Evolutionary conservation across 805 yeast species (phyloP).

Genomic region (Nakazawaea ernobii): DNA sequence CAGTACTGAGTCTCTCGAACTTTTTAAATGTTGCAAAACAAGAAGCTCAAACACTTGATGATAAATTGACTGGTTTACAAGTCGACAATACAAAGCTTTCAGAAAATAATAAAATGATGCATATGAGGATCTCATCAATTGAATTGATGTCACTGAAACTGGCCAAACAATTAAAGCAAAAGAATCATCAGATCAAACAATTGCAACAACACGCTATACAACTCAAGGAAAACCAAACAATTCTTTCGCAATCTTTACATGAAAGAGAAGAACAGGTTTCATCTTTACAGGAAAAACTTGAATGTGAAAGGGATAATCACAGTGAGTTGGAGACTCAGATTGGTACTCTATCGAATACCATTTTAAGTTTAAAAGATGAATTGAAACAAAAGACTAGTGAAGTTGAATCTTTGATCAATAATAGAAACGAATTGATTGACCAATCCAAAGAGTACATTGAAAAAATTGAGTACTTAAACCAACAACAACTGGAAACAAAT

Average conservation of each 20-base stretch:
- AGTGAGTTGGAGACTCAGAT: conserved; percentile 13
- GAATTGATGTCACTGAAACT: conserved; percentile 11
- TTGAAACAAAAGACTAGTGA: conserved; percentile 4
- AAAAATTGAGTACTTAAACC: conserved; percentile 8
- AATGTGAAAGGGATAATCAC: conserved; percentile 10
- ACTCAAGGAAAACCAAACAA: conserved; percentile 15
- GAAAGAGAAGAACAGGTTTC: conserved; percentile 6
- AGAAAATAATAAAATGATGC: conserved; percentile 14
- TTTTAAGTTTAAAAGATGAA: conserved; percentile 15
- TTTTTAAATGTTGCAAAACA: conserved; percentile 6
- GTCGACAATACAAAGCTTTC: conserved; percentile 13
- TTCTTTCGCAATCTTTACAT: conserved; percentile 3
- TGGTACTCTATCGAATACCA: conserved; percentile 15
- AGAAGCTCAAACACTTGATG: conserved; percentile 5
- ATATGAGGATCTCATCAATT: conserved; percentile 15
- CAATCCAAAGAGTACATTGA: conserved; percentile 11
- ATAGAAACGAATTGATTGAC: conserved; percentile 5
- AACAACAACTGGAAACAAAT: conserved; percentile 14
- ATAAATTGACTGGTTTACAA: conserved; percentile 8
- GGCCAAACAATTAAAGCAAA: conserved; percentile 11
- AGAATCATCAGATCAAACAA: conserved; percentile 12
- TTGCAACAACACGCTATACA: conserved; percentile 16
- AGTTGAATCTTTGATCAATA: neutral
- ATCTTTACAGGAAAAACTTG: conserved; percentile 5
- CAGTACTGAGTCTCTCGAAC: conserved; percentile 7